A percentile compares a stretch with the other conserved stretches of the same genome.
Conservation (phyloP, 306 rosid species). For the Prunus davidiana region DNA sequence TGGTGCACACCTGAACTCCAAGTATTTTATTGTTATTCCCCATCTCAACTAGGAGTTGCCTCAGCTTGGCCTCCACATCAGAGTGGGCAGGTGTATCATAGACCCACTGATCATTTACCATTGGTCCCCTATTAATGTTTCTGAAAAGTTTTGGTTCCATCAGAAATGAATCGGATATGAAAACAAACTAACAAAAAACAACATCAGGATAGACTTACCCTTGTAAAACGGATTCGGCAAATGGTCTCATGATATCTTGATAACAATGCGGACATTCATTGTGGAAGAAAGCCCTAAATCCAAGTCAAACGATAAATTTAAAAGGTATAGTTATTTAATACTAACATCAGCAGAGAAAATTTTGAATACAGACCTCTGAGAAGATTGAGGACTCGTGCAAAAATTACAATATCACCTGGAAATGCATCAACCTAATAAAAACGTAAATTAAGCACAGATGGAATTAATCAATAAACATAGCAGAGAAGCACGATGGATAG, state of each 20-base stretch:
- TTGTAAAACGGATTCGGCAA: slow-evolving; percentile 84
- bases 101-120: slow-evolving; percentile 76
- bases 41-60: slow-evolving; percentile 70
- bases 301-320: slow-evolving; percentile 29
- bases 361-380: slow-evolving; percentile 67
- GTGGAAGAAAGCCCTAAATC: slow-evolving; percentile 81
- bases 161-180: slow-evolving; percentile 33
- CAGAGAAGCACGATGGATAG: slow-evolving; percentile 18
- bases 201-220: slow-evolving; percentile 56
- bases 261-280: slow-evolving; percentile 81
- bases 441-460: slow-evolving; percentile 7
- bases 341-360: background rate
- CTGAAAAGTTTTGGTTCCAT: slow-evolving; percentile 45
- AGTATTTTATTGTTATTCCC: slow-evolving; percentile 79
- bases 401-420: slow-evolving; percentile 98
- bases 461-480: slow-evolving; percentile 13
- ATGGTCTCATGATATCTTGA: slow-evolving; percentile 95
- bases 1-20: slow-evolving; percentile 77
- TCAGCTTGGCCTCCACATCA: slow-evolving; percentile 79
- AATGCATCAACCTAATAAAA: slow-evolving; percentile 87
- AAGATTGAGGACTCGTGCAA: slow-evolving; percentile 92
- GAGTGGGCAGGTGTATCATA: slow-evolving; percentile 74
- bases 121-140: slow-evolving; percentile 64
- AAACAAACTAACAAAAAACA: background rate
- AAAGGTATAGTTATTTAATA: slow-evolving; percentile 15